phyloP scores from a whole-genome alignment of 441 rosid species.

The Adansonia rubrostipa region DNA sequence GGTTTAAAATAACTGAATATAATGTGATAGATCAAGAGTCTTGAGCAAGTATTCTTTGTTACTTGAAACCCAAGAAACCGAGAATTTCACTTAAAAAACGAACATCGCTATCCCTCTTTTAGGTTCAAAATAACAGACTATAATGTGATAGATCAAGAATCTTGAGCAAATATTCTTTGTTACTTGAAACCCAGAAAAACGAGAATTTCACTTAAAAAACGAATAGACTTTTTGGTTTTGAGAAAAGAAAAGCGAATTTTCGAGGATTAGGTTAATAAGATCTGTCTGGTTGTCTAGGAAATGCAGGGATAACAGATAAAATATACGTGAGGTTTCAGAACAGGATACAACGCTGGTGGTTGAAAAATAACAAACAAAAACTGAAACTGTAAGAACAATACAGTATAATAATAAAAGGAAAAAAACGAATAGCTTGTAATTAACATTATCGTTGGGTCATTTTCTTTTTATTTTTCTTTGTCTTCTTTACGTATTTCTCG shows the following conservation, averaged over 20 bases:
- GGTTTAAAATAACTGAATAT: background rate
- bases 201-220: background rate
- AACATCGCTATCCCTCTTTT: background rate
- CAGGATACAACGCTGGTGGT: background rate
- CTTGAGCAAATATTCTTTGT: background rate
- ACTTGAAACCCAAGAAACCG: slow-evolving; percentile 16
- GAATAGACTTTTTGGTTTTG: too few species aligned
- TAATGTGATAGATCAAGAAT: background rate
- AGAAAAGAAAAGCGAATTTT: background rate
- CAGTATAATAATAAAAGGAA: background rate
- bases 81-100: background rate
- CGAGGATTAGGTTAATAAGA: background rate
- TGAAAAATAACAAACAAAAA: background rate
- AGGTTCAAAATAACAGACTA: background rate
- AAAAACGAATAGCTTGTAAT: background rate
- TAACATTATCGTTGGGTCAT: too few species aligned
- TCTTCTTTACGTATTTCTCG: background rate
- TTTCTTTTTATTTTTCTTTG: background rate
- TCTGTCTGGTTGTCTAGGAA: slow-evolving; percentile 19
- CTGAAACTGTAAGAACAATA: background rate
- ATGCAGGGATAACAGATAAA: background rate
- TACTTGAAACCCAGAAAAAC: slow-evolving; percentile 21
- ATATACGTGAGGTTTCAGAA: background rate
- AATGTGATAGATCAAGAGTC: background rate
- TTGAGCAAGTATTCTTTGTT: background rate